phyloP scores from a whole-genome alignment of 345 rosid genomes.

The Eucalyptus sideroxylon region DNA sequence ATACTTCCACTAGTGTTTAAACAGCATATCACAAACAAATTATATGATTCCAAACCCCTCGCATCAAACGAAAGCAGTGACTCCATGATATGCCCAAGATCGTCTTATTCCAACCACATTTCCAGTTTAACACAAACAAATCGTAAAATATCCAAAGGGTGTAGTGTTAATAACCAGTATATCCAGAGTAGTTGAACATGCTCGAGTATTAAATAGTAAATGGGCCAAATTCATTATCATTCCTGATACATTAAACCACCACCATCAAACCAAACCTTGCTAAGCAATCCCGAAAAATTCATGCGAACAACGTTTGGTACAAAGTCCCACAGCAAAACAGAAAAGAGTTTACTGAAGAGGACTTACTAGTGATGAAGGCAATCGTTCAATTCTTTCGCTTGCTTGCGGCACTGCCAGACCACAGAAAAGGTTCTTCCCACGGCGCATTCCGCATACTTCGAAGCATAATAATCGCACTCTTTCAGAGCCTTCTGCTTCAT shows the following conservation, averaged over 20 bases:
- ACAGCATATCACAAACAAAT: not conserved
- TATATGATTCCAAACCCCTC: not conserved
- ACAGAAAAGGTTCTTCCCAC: constrained; percentile 69
- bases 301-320: rapidly evolving
- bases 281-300: not conserved
- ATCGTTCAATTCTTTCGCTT: constrained; percentile 67
- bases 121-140: not conserved
- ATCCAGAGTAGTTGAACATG: not conserved
- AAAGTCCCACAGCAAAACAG: not conserved
- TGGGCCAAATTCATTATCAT: not conserved
- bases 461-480: constrained; percentile 67
- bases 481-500: constrained; percentile 90
- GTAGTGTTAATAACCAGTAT: rapidly evolving
- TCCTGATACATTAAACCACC: not conserved
- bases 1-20: not conserved
- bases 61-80: not conserved
- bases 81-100: not conserved
- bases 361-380: constrained; percentile 89
- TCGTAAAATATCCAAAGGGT: not conserved
- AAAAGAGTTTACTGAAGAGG: not conserved
- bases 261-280: not conserved
- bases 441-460: constrained; percentile 82
- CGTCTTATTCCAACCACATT: not conserved
- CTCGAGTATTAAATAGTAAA: not conserved
- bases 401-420: constrained; percentile 78